Conservation (phyloP, 169 alveolate species). For the Babesia bigemina region DNA sequence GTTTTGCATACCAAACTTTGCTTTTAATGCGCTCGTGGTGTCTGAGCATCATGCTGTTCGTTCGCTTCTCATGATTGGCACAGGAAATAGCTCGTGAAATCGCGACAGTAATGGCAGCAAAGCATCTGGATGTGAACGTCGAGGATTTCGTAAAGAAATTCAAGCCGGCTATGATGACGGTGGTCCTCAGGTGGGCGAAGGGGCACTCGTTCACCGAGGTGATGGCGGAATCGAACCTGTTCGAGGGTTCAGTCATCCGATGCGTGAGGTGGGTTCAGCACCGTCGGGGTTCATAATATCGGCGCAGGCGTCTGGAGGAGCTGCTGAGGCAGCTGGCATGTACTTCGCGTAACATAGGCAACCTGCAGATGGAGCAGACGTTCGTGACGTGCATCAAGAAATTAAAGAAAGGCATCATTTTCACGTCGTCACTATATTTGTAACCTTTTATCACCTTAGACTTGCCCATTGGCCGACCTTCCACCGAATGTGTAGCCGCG, state of each 20-base stretch:
- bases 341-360: constrained; percentile 95
- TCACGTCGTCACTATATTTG: constrained; percentile 96
- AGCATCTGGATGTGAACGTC: constrained; percentile 83
- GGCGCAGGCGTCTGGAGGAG: constrained; percentile 95
- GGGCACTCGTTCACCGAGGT: constrained; percentile 94
- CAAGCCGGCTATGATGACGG: constrained; percentile 93
- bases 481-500: neutral
- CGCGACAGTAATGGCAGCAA: constrained; percentile 85
- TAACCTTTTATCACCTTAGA: constrained; percentile 2
- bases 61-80: neutral
- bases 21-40: neutral
- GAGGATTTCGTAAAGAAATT: constrained; percentile 88
- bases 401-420: constrained; percentile 97
- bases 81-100: constrained; percentile 81
- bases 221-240: constrained; percentile 90
- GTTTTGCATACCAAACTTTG: too few relatives aligned
- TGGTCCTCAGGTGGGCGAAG: constrained; percentile 93
- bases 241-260: constrained; percentile 97
- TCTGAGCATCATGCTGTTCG: neutral
- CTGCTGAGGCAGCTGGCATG: constrained; percentile 94
- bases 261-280: constrained; percentile 72
- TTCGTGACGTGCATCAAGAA: constrained; percentile 89
- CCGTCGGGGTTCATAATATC: neutral
- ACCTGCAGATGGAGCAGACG: constrained; percentile 90
- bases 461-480: neutral